Base-by-base conservation (phyloP, 1,284 basidiomycete species). In the Boletus sp. region DNA sequence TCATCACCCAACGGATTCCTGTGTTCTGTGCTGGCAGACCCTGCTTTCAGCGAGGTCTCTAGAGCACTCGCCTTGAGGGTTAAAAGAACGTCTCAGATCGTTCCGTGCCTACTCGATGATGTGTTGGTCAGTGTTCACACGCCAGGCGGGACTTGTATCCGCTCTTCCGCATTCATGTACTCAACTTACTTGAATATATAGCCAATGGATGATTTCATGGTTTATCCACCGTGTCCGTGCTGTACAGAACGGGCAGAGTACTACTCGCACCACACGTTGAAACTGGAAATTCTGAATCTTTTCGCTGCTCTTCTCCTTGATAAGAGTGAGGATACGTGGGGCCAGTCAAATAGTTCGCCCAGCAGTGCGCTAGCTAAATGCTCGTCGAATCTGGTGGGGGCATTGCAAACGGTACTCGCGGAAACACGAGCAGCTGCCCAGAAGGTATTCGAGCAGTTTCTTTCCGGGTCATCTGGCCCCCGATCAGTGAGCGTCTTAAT, bases 201-300 rank as follows among this genome's bases (percentile, higher is more conserved):
- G 71, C 67, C 73, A 44, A 57, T 74, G 63, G 66, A 73, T 55
- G 59, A 70, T 54, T 66, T 67, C 53, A 59, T 71, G 61, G 61
- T 65, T 49, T 69, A 67, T 48, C 64, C 66, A 27, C 67, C 66
- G 6, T 65, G 66, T 48, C 58, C 57, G 13, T 66, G 60, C 33
- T 69, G 62, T 46, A 51, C 42, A 46, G 62, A 58, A 33, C 51
- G 29, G 25, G 23, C 26, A 34, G 51, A 53, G 17, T 55, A 65
- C 35, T 45, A 29, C 32, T 56, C 53, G 14, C 41, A 30, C 9
- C 66, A 69, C 33, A 32, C 48, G 10, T 27, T 64, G 22, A 65
- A 65, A 53, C 58, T 65, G 42, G 66, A 65, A 64, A 59, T 58
- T 20, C 19, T 69, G 36, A 47, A 45, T 35, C 45, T 65, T 50